Base-by-base conservation (phyloP, 2,329 filamentous ascomycete genomes). In the Curvularia eragrostidis region DNA sequence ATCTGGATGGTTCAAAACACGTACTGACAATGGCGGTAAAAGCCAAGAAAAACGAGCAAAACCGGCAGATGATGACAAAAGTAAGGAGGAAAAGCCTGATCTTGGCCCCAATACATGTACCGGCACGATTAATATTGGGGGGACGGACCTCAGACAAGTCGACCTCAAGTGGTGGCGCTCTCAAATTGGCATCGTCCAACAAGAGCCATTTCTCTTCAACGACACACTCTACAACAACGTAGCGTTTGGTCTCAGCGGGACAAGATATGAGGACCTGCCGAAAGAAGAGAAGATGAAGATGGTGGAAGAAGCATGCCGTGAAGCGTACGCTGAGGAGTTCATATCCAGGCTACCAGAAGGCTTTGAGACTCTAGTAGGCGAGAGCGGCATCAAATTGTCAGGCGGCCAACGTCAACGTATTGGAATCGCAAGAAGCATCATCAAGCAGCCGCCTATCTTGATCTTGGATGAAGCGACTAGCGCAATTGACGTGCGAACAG, bases 371-470 rank as follows among this genome's bases (percentile, higher is more conserved):
- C 77, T 84, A 8, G 91, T 95, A 1, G 91, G 91, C 1, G 91
- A 94, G 69, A 85, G 85, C 26, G 91, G 91, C 4, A 88, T 89
- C 47, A 91, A 91, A 71, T 79, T 96, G 1, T 92, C 89, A 10
- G 90, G 91, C n/a, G 92, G 92, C 0, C 91, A 96, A 73, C 85
- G 91, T n/a, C 91, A 96, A 73, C 85, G 92, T 5, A 83, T 96
- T 23, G 88, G 90, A 2, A 92, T 93, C 60, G 90, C 89, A 0
- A 82, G 90, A 7, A 87, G 87, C 10, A 87, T 92, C 26, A 82
- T 92, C 52, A 85, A 88, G 44, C 79, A 86, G 49, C 89, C 89
- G 0, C 78, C 80, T 0, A 85, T 93, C 1, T 77, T 93, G 3
- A 83, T 93, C 5, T 79, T 95, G 7, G 90, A 95, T 68, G 90